Conservation (phyloP, 1,284 basidiomycete species). For the Sporisorium iseilematis-ciliati region DNA sequence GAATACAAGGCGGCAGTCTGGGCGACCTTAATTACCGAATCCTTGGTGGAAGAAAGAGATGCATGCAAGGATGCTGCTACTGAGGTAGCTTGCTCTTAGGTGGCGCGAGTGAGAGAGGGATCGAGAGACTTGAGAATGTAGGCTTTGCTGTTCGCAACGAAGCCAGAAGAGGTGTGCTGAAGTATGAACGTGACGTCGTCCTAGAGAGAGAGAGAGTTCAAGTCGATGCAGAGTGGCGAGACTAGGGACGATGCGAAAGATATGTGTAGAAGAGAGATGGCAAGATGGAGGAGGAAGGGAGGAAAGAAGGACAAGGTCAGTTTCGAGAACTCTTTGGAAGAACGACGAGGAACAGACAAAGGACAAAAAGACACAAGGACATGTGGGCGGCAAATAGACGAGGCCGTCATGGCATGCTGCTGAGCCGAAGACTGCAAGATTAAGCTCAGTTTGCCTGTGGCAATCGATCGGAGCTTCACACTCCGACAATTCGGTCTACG, state of each 20-base stretch:
- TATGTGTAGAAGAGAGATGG: neutral
- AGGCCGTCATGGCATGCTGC: neutral
- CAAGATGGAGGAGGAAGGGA: neutral
- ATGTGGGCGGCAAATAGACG: neutral
- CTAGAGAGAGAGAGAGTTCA: neutral
- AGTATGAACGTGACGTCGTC: neutral
- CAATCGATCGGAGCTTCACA: neutral
- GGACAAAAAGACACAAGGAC: neutral
- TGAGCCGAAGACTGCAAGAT: slow-evolving; percentile 1
- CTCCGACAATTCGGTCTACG: neutral
- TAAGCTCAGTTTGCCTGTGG: neutral
- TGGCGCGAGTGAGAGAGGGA: neutral
- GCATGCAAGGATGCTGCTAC: slow-evolving; percentile 11
- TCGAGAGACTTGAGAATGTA: neutral
- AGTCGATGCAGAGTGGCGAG: neutral
- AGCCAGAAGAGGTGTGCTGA: neutral
- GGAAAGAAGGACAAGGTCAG: slow-evolving; percentile 1
- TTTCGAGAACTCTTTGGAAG: slow-evolving; percentile 12
- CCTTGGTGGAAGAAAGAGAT: neutral
- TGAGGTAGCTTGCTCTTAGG: neutral
- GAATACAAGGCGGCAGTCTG: slow-evolving; percentile 13
- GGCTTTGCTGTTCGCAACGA: neutral
- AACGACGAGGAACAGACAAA: neutral
- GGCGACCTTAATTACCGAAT: slow-evolving; percentile 16
- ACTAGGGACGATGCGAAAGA: neutral